These are phyloP conservation scores for Fusarium multiceps DNA, from an alignment of 2,329 filamentous ascomycete genomes.

Conservation along the genomic window DNA sequence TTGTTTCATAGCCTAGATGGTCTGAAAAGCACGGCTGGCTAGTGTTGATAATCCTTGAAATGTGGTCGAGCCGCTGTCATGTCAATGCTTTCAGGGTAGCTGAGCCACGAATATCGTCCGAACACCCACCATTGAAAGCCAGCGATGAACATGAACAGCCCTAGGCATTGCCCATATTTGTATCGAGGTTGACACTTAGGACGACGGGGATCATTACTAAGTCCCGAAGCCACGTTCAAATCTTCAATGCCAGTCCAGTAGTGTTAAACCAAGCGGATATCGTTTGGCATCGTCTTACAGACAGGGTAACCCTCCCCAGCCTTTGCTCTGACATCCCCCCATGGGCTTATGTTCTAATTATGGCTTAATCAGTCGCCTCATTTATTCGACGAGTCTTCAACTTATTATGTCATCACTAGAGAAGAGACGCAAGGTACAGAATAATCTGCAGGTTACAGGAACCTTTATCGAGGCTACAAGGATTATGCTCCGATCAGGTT, in stretches of 20 bases:
- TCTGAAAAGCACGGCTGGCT: neutral
- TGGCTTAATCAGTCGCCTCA: constrained; percentile 5
- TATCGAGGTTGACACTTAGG: neutral
- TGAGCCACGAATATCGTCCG: neutral
- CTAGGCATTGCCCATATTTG: neutral
- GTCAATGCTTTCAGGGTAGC: constrained; percentile 7
- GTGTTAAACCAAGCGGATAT: neutral
- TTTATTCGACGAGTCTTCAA: constrained; percentile 3
- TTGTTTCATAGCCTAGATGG: neutral
- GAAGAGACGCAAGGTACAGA: constrained; percentile 2
- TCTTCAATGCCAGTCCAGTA: neutral
- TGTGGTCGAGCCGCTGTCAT: neutral
- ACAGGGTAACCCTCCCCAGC: neutral
- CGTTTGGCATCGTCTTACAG: constrained; percentile 9
- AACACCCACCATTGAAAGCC: neutral
- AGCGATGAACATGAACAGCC: neutral
- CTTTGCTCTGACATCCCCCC: constrained; percentile 10
- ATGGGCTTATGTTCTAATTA: neutral
- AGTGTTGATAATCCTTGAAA: neutral
- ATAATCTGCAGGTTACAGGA: constrained; percentile 8
- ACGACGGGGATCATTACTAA: constrained; percentile 8
- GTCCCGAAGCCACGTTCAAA: constrained; percentile 22
- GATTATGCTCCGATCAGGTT: constrained; percentile 17
- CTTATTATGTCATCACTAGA: neutral
- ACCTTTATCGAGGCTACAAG: constrained; percentile 8